Evolutionary conservation across 140 eudicot species (phyloP), one percentile per base, ranked within the genome.

Genomic region (Flaveria floridana): DNA sequence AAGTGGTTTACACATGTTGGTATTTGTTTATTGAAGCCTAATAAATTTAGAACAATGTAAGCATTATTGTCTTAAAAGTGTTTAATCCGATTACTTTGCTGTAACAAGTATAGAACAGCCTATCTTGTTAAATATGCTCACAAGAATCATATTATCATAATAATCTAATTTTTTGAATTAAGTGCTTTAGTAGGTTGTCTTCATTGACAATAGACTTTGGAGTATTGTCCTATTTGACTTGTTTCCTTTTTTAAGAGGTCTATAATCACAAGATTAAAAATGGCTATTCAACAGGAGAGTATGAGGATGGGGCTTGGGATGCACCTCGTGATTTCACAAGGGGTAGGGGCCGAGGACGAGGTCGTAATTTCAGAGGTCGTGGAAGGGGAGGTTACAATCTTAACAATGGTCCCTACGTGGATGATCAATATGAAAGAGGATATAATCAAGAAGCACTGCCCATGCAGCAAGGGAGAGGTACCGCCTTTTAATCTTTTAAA

Each of bases 281-380:
- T 3, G 30, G 10, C 9, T 50, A 65, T 63, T 1, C 57, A 30
- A 62, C 83, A 59, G 84, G 78, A 25, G 91, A 85, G 85, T 80
- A 77, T 53, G 89, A 90, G 12, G 95, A 90, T 76, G 95, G 88
- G 62, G 91, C 88, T 6, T 90, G 84, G 86, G 96, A 87, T 70
- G 79, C 74, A 47, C 80, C 86, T 34, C 85, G 88, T 52, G 87
- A 86, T 11, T 83, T 78, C 73, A 42, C 81, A 6, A 82, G 96
- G 85, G 96, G 94, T n/a, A 82, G 94, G 70, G 91, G 95, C 11
- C 69, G 74, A 9, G 94, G 90, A 7, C 83, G 96, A 86, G 89
- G 89, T 28, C 89, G 91, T 42, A 76, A 3, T 65, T 82, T 77
- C 76, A 81, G 82, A 73, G 94, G 90, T 21, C 82, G 82, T 65